Evolutionary conservation across 345 rosid genomes (phyloP), one percentile per base, ranked within the genome.

Genomic region (Lepidium sativum): DNA sequence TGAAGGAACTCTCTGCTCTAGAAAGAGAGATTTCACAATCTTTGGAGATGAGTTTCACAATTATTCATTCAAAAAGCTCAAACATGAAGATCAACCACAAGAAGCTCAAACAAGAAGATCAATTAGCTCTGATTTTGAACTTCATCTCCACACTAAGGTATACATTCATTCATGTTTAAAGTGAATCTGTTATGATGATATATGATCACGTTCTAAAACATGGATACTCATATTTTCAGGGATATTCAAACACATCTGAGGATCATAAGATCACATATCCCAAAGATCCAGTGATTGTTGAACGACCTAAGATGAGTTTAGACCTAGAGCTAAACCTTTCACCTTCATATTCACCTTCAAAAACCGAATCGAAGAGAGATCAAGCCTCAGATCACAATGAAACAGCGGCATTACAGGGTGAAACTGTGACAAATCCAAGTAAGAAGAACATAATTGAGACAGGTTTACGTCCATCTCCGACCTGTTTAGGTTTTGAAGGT

Each of bases 281-380:
- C 0, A 84, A 77, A 54, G 77, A 75, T 27, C 82, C 68, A 16
- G 75, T 73, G 8, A 13, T 78, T 29, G 60, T 37, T 20, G 68
- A 69, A 8, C 53, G 60, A 27, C 68, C 54, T 31, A 69, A 75
- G 53, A 76, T 83, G 79, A 86, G 92, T 80, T 72, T 90, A 65
- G 90, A 90, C 67, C 95, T 90, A 21, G 84, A 85, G 75, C 81
- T 90, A 21, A 87, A 85, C 80, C 83, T 85, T 45, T 67, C 72
- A 29, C 79, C 80, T 3, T 75, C 76, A 27, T 78, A 79, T 62
- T 81, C 87, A 34, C 72, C 56, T 37, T 47, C 71, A 57, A 67
- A 47, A 41, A 65, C 37, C 21, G 65, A 27, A 8, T 14, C 34
- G 4, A 43, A 63, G 20, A 61, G 38, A 52, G 45, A 70, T 15